Percentiles rank a stretch among this genome's conserved stretches.
Evolutionary conservation across 1,139 yeast genomes (phyloP).

Genomic region (Arxiozyma bovina): DNA sequence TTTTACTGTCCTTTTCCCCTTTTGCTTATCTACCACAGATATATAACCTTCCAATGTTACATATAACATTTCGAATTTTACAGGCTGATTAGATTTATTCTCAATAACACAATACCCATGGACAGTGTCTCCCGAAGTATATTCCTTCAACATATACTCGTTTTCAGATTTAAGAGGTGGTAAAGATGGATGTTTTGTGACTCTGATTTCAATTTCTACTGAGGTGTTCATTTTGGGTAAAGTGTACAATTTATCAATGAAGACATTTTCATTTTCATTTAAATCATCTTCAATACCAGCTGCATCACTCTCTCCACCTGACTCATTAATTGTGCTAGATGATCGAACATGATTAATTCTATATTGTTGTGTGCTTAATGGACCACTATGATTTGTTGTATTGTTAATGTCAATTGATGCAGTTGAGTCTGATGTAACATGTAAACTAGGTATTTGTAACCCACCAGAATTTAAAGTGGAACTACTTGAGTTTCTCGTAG

Average conservation of each 20-base stretch:
- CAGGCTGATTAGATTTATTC: conserved; percentile 35
- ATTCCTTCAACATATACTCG: conserved; percentile 38
- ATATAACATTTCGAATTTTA: conserved; percentile 50
- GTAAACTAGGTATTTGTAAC: background rate
- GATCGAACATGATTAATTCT: background rate
- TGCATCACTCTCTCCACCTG: background rate
- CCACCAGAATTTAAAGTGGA: background rate
- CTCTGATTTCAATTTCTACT: conserved; percentile 30
- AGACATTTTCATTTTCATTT: conserved; percentile 25
- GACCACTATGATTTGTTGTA: background rate
- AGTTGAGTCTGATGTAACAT: background rate
- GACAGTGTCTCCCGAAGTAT: conserved; percentile 46
- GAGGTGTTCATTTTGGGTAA: conserved; percentile 30
- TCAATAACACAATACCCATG: conserved; percentile 45
- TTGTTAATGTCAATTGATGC: background rate
- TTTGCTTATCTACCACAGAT: conserved; percentile 27
- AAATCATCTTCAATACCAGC: conserved; percentile 20
- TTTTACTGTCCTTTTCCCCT: conserved; percentile 28
- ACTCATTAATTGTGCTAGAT: background rate
- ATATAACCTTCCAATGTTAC: conserved; percentile 49
- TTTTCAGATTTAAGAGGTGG: conserved; percentile 27
- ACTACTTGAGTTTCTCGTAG: conserved; percentile 1
- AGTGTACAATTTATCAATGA: conserved; percentile 33
- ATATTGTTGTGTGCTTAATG: background rate
- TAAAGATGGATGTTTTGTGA: conserved; percentile 34